phyloP scores from a whole-genome alignment of 129 eudicot genomes.

The Centaurea solstitialis region DNA sequence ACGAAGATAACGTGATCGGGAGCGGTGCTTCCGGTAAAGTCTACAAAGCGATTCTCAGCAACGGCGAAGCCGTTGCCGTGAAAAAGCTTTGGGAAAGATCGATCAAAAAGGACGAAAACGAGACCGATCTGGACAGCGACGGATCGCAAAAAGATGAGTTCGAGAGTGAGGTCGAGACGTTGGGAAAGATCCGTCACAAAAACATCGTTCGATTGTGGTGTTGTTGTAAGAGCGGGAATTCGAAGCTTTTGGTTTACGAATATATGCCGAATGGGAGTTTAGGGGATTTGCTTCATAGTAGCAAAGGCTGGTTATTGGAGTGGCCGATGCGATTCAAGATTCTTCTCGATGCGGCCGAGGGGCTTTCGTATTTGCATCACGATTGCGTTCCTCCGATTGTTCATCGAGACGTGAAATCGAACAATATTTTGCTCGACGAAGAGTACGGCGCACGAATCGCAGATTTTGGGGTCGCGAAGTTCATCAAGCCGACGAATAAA shows the following conservation, averaged over 20 bases:
- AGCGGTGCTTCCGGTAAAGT: slow-evolving; percentile 83
- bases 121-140: neutral
- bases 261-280: slow-evolving; percentile 91
- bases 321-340: slow-evolving; percentile 81
- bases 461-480: slow-evolving; percentile 93
- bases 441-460: slow-evolving; percentile 83
- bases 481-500: slow-evolving; percentile 38
- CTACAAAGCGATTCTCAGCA: slow-evolving; percentile 75
- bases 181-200: slow-evolving; percentile 90
- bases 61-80: slow-evolving; percentile 78
- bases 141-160: slow-evolving; percentile 52
- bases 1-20: slow-evolving; percentile 76
- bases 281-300: slow-evolving; percentile 75
- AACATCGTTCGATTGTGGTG: slow-evolving; percentile 89
- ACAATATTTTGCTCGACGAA: slow-evolving; percentile 70
- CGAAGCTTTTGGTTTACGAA: slow-evolving; percentile 80
- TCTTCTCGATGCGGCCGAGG: slow-evolving; percentile 86
- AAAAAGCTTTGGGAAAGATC: slow-evolving; percentile 65
- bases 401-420: slow-evolving; percentile 89
- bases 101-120: slow-evolving; percentile 19
- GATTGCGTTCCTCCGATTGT: slow-evolving; percentile 87
- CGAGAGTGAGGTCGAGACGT: slow-evolving; percentile 76
- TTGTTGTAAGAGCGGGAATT: slow-evolving; percentile 61
- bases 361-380: slow-evolving; percentile 91
- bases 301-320: slow-evolving; percentile 58